A percentile compares a stretch with the other conserved stretches of the same genome.
phyloP scores from a whole-genome alignment of 2,329 filamentous ascomycete species.

The Phaeosphaeriaceae sp. region DNA sequence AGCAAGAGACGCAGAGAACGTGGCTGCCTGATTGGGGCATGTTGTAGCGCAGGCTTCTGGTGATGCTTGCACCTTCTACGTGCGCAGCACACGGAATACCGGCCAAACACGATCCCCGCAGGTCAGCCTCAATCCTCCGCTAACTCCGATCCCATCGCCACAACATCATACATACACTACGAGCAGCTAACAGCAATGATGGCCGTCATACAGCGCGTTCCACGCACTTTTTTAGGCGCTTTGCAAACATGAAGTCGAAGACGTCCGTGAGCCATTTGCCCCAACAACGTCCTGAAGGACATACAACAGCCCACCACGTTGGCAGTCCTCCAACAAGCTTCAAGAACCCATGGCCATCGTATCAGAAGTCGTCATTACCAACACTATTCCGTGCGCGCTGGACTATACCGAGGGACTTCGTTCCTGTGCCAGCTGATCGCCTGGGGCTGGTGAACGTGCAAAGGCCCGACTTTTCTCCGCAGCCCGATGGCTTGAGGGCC shows the following conservation, averaged over 20 bases:
- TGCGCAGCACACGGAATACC: neutral
- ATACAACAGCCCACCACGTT: constrained; percentile 51
- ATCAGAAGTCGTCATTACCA: constrained; percentile 30
- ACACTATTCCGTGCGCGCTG: constrained; percentile 47
- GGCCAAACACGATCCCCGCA: constrained; percentile 9
- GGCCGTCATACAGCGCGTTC: neutral
- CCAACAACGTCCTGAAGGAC: constrained; percentile 24
- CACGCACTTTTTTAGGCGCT: constrained; percentile 19
- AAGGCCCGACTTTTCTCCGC: constrained; percentile 50
- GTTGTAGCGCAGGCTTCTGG: neutral
- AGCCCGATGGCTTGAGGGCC: constrained; percentile 47
- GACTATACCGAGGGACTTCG: constrained; percentile 51
- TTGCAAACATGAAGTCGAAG: constrained; percentile 16
- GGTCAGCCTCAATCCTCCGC: constrained; percentile 5
- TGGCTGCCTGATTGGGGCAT: neutral
- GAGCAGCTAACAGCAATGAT: constrained; percentile 2
- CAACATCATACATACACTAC: constrained; percentile 11
- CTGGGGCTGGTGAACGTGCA: constrained; percentile 52
- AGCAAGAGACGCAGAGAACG: neutral
- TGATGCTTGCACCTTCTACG: neutral
- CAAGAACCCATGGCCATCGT: constrained; percentile 59
- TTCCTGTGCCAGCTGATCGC: constrained; percentile 53
- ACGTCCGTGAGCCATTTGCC: constrained; percentile 22
- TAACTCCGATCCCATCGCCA: constrained; percentile 20
- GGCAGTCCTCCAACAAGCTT: constrained; percentile 55